Percentiles rank a stretch among this genome's conserved stretches.
Evolutionary conservation across 495 filamentous ascomycete species (phyloP).

Genomic region (Aspergillus coremiiformis): DNA sequence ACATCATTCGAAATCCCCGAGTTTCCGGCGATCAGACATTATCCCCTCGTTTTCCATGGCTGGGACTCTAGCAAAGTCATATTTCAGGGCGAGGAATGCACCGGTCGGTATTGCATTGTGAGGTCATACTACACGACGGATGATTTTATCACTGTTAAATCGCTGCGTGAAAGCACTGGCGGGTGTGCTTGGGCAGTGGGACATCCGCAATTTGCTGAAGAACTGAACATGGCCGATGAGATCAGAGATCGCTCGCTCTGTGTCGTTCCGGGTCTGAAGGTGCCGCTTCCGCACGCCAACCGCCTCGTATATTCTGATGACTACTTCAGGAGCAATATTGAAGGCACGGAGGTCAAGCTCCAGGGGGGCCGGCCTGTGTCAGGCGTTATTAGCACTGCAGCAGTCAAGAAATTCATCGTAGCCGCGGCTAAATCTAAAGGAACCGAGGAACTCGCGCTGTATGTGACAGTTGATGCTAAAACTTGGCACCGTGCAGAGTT

Average conservation of each 20-base stretch:
- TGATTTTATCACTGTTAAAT: constrained; percentile 61
- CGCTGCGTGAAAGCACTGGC: constrained; percentile 54
- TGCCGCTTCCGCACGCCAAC: constrained; percentile 53
- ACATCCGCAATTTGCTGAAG: constrained; percentile 62
- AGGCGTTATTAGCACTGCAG: constrained; percentile 68
- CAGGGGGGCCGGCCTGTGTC: constrained; percentile 61
- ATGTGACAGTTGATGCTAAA: constrained; percentile 66
- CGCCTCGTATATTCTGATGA: constrained; percentile 72
- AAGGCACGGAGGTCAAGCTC: constrained; percentile 62
- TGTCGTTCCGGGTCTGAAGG: constrained; percentile 61
- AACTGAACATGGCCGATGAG: constrained; percentile 46
- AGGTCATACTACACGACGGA: constrained; percentile 72
- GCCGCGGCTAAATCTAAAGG: constrained; percentile 69
- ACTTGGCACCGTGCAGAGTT: constrained; percentile 93
- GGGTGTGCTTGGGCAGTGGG: constrained; percentile 80
- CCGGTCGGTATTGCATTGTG: constrained; percentile 28
- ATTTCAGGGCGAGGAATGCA: constrained; percentile 66
- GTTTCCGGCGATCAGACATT: constrained; percentile 33
- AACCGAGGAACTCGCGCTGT: constrained; percentile 85
- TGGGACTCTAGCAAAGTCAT: constrained; percentile 73
- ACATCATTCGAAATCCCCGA: constrained; percentile 54
- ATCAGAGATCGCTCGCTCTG: constrained; percentile 65
- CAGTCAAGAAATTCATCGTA: constrained; percentile 78
- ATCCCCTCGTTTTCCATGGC: constrained; percentile 67
- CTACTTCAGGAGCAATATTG: constrained; percentile 54